Evolutionary conservation across 2,329 filamentous ascomycete species (phyloP), one percentile per base, ranked within the genome.

Genomic region (Penicillium sp.): DNA sequence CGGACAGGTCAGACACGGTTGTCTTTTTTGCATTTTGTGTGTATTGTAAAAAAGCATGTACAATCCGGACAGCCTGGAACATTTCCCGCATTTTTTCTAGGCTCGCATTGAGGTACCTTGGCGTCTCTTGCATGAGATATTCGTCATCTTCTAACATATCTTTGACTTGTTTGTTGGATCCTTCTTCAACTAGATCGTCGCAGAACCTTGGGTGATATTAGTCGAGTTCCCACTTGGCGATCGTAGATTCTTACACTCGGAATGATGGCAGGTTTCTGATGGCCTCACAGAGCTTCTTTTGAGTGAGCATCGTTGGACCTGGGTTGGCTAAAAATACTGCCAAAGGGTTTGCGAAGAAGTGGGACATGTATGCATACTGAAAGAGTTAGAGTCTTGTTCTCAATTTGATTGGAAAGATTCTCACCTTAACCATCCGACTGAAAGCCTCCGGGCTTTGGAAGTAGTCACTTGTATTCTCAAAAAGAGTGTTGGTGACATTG

Each of bases 351-450:
- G 83, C 82, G 58, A 84, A 86, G 65, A 83, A 85, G 60, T 84
- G 81, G 8, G 81, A 81, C 84, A 87, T 85, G 62, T 83, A 84
- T 1, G 80, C 78, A 67, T 86, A 86, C 74, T 84, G 68, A 4
- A 58, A 4, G 19, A 49, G 47, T 74, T 57, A 71, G 60, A 54
- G n/a, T 18, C 11, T 14, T 19, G 38, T 38, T 19, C 9, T 18
- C 2, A 19, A 19, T 11, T 4, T 11, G 1, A 32, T 29, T 44
- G 4, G 19, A 26, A 34, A 16, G 29, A 11, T 4, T n/a, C 55
- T 52, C 67, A 80, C 79, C 70, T 80, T 80, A 13, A 84, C 66
- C 42, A 77, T 76, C 53, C 79, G 77, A 47, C 76, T 74, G 57
- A 86, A 81, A 13, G 78, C 76, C 53, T 83, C 79, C 0, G 80